phyloP scores from a whole-genome alignment of 2,329 filamentous ascomycete species.

The Alternaria hordeiaustralica region DNA sequence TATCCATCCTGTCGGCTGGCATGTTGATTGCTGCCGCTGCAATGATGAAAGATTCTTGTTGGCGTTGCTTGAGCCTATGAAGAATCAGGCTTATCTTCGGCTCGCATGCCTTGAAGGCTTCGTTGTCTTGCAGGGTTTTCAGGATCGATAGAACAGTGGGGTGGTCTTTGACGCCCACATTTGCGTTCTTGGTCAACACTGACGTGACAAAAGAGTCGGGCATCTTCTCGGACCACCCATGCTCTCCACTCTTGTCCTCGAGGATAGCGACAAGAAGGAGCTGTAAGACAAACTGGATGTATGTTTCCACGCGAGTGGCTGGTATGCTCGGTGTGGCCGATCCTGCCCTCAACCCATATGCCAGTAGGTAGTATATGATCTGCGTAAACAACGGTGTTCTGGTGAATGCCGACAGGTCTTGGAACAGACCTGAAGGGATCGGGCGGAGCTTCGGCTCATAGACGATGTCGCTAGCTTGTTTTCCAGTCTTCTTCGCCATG shows the following conservation, averaged over 20 bases:
- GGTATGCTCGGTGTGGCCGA: constrained; percentile 76
- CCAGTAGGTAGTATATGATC: constrained; percentile 84
- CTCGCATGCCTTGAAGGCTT: constrained; percentile 81
- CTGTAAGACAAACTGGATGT: constrained; percentile 89
- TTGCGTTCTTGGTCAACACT: constrained; percentile 69
- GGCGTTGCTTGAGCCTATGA: constrained; percentile 82
- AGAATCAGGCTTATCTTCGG: constrained; percentile 85
- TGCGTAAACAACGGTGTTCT: constrained; percentile 85
- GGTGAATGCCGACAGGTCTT: constrained; percentile 78
- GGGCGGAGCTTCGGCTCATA: constrained; percentile 85
- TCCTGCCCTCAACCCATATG: constrained; percentile 76
- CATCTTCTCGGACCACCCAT: constrained; percentile 51
- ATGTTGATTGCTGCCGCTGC: constrained; percentile 67
- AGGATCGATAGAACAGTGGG: constrained; percentile 61
- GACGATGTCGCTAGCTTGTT: constrained; percentile 80
- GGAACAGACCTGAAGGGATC: constrained; percentile 79
- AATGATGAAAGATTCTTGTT: constrained; percentile 73
- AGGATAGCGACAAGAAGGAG: constrained; percentile 83
- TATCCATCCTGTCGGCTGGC: constrained; percentile 79
- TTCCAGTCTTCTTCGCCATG: constrained; percentile 86
- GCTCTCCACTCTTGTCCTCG: constrained; percentile 71
- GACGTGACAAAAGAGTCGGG: constrained; percentile 73
- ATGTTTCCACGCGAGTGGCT: constrained; percentile 83
- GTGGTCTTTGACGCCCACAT: constrained; percentile 43
- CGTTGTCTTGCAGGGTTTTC: constrained; percentile 64